Base-by-base conservation (phyloP, 306 rosid genomes). In the Abrus precatorius region DNA sequence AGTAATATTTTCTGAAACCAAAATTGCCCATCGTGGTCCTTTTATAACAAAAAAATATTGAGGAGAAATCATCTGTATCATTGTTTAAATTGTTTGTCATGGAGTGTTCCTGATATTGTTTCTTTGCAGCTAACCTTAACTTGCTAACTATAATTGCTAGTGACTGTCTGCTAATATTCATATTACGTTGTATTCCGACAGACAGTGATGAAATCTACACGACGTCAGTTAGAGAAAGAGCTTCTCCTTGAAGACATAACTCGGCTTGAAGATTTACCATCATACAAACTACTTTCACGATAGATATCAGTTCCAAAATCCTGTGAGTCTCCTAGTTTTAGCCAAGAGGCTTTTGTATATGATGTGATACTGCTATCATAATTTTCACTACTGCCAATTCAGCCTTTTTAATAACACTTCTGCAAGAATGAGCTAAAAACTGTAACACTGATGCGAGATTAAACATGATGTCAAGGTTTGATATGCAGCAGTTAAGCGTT, bases 191-290 rank as follows among this genome's bases (percentile, higher is more conserved):
- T 77, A 69, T 62, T 79, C 49, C 68, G 72, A 86, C 92, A 95
- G 98, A 82, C 93, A 41, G 98, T 95, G 83, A 95, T 95, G 99
- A 95, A 95, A 85, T 83, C 96, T 10, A 95, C 99, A 36, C 96
- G 97, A 30, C 92, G 91, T 8, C 96, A 93, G 80, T 90, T 95
- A 80, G 99, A 95, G 87, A 95, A 92, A 80, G 99, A 95, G 88
- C 94, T 95, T 77, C 84, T 95, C 61, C 76, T 83, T 14, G 97
- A 91, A 73, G 97, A 91, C 27, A 69, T 89, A 66, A 56, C 87
- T 30, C 85, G 89, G 75, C 96, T 92, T 38, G 99, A 95, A 83
- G 97, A 95, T 72, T 83, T 95, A 85, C 97, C 98, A 29, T 93
- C 98, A 1, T 93, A 95, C 78, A 57, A 85, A 85, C 92, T 95